Base-by-base conservation (phyloP, 805 yeast genomes). In the Cyberlindnera suaveolens region DNA sequence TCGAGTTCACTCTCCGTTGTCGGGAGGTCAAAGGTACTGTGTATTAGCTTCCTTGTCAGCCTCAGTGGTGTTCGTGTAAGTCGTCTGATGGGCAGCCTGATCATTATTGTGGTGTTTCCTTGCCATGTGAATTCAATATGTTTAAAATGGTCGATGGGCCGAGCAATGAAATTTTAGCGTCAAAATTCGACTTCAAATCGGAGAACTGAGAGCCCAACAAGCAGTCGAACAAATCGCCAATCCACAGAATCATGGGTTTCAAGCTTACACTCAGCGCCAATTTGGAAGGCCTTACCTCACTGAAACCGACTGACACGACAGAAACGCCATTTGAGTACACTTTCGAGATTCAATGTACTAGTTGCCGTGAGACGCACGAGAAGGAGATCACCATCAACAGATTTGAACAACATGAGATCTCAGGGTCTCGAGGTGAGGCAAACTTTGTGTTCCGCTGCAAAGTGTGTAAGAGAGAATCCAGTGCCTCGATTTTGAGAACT, bases 401-500 rank as follows among this genome's bases (percentile, higher is more conserved):
- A 44, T 76, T 73, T 50, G 96, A 83, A 50, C 63, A 67, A 40
- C 79, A 79, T 60, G 85, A 80, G 35, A 58, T 87, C 20, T 61
- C 74, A 2, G 88, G 86, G 0, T 77, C 90, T 35, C 74, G 80
- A 47, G 96, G 96, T 13, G 86, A 80, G 47, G 95, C 96, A 7
- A 85, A 81, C 49, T 86, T 89, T 57, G 81, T 83, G 4, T 80
- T 85, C 72, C 77, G 77, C 49, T 88, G 96, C 61, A 76, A 77
- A 46, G 67, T 70, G 48, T 88, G 96, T 63, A 61, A 52, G 6
- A 51, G 54, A 35, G 58, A 58, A 18, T 54, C 57, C 5, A 48
- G 57, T 3, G 60, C 57, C 1, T 43, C 54, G 23, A 56, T 58
- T n/a, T 33, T 36, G n/a, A 47, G 54, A 41, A 55, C 62, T 1